Conservation (phyloP, 2,329 filamentous ascomycete species). For the Ceratocystis harringtonii region DNA sequence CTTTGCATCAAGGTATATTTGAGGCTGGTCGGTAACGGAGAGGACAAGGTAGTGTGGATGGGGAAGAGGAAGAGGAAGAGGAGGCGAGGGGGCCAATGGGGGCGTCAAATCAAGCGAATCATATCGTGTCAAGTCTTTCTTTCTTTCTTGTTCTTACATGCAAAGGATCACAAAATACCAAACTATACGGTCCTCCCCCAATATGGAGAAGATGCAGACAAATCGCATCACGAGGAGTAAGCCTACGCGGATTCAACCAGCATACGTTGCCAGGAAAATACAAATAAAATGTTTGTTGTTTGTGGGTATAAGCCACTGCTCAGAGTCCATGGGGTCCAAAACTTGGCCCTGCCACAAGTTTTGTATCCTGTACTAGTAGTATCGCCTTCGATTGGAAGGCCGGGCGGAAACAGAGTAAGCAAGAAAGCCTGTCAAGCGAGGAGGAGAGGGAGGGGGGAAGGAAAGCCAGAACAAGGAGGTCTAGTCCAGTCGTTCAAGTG, state of each 20-base stretch:
- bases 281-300: background rate
- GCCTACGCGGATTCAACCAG: no score
- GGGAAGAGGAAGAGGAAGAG: background rate
- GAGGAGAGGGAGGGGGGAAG: background rate
- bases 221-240: background rate
- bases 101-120: background rate
- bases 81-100: background rate
- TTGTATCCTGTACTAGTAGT: background rate
- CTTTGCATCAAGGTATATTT: background rate
- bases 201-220: background rate
- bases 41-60: background rate
- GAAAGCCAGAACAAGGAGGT: background rate
- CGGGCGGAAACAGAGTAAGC: background rate
- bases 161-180: background rate
- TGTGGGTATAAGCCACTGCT: background rate
- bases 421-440: background rate
- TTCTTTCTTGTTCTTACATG: background rate
- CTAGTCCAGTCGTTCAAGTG: background rate
- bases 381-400: background rate
- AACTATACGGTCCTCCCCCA: background rate
- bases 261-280: background rate
- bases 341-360: background rate
- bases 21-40: background rate
- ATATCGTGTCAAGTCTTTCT: background rate
- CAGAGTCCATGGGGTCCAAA: background rate